phyloP scores from a whole-genome alignment of 306 rosid genomes.

The Citrullus amarus region DNA sequence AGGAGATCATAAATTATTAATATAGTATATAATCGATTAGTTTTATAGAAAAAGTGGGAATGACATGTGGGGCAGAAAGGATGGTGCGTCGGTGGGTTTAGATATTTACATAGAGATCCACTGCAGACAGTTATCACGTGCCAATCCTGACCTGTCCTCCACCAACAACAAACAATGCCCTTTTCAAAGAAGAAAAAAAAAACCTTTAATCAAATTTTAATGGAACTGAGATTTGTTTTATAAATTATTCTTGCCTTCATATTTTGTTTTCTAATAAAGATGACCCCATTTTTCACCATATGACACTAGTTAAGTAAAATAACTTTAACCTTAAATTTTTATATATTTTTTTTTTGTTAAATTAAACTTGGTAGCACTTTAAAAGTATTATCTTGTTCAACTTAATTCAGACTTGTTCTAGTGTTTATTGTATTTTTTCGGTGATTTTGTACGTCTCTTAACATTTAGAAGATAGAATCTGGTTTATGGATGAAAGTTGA shows the following conservation, averaged over 20 bases:
- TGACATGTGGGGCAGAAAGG: neutral
- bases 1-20: too few species aligned
- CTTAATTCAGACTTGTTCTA: too few species aligned
- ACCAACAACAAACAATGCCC: neutral
- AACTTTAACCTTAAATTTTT: too few species aligned
- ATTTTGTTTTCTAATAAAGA: neutral
- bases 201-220: neutral
- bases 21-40: neutral
- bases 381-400: too few species aligned
- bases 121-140: neutral
- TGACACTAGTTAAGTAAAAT: too few species aligned
- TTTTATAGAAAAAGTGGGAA: neutral
- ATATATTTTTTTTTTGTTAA: too few species aligned
- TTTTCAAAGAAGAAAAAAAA: too few species aligned
- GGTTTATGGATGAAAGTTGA: too few species aligned
- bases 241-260: neutral
- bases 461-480: too few species aligned
- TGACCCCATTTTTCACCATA: neutral
- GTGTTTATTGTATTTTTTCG: too few species aligned
- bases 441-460: too few species aligned
- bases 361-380: too few species aligned
- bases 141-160: neutral
- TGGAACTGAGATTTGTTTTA: neutral
- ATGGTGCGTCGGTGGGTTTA: neutral
- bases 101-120: neutral